Evolutionary conservation across 1,139 yeast genomes (phyloP), one percentile per base, ranked within the genome.

Genomic region (Kodamaea alishanica): DNA sequence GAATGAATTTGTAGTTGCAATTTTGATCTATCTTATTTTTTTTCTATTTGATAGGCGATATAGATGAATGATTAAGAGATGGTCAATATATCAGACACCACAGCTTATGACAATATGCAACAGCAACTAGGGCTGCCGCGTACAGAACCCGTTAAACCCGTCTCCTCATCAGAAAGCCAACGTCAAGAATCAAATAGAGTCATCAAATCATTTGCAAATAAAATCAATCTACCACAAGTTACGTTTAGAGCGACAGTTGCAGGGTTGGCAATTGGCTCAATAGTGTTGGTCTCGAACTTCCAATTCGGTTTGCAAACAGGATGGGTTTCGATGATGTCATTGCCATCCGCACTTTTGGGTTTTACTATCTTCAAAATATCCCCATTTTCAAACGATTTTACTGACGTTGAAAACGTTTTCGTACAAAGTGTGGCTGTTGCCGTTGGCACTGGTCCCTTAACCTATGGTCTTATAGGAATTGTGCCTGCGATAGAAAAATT

Each of bases 261-360:
- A 0, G 97, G 97, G 0, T 60, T 89, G 25, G 49, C 68, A 2
- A 86, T 89, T 8, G 97, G 97, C 0, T 76, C 96, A 0, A 63
- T 90, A 25, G 90, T 90, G 24, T 68, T 90, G 28, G 67, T 89
- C 20, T 87, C 96, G 3, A 92, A 92, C 59, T 92, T 92, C 65
- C 97, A 90, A 56, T 92, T 92, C 60, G 98, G 98, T 1, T 69
- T 92, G 24, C 98, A 92, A 56, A 90, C 97, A 0, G 98, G 98
- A 1, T 92, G 98, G 98, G 97, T 92, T 2, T 88, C 96, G 6
- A 92, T 92, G 98, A 92, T 92, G 98, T 85, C 96, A n/a, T 67
- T 92, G 40, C 97, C 98, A 0, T 84, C 96, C 6, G 96, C 97
- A 0, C 63, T 92, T 37, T 62, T 92, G 20, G 97, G 95, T 1